Base-by-base conservation (phyloP, 257 asterid species). In the Solanum dulcamara region DNA sequence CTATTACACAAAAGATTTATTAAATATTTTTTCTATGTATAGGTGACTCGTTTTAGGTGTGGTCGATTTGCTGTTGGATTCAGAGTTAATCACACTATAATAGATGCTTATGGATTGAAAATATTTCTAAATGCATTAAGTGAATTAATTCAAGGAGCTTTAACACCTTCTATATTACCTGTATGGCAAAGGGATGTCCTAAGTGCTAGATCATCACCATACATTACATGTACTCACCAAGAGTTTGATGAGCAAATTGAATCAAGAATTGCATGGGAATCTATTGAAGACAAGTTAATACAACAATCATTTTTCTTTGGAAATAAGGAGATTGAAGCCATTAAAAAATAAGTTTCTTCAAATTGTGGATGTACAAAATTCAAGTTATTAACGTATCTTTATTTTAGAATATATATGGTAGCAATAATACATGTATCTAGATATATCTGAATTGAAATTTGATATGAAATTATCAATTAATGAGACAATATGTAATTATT, bases 31-130 rank as follows among this genome's bases (percentile, higher is more conserved):
- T n/a, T n/a, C n/a, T n/a, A n/a, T 0, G n/a, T 4, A 15, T 66
- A 66, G 74, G 42, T 66, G 74, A 66, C 42, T 10, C 74, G 6
- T 32, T 66, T 66, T 66, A 66, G 3, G 0, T 66, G 42, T 32
- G 87, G 88, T 38, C 86, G 88, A 33, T 88, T 86, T 84, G 62
- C n/a, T 4, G 40, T 88, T 24, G 88, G 84, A 13, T 64, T 85
- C n/a, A 15, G 35, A n/a, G 0, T 55, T 3, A 88, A 85, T 67
- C 90, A 88, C 67, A 55, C 88, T 2, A 83, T 83, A 85, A 44
- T 32, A 15, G 90, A 88, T 40, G 88, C 15, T 0, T 71, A 15
- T 24, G 87, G 88, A 17, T 0, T 85, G 0, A 57, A 18, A 4
- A 66, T 74, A 37, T 88, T 83, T 81, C 15, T 85, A 30, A 80